Evolutionary conservation across 2,329 filamentous ascomycete species (phyloP), one percentile per base, ranked within the genome.

Genomic region (Apiospora malaysiana): DNA sequence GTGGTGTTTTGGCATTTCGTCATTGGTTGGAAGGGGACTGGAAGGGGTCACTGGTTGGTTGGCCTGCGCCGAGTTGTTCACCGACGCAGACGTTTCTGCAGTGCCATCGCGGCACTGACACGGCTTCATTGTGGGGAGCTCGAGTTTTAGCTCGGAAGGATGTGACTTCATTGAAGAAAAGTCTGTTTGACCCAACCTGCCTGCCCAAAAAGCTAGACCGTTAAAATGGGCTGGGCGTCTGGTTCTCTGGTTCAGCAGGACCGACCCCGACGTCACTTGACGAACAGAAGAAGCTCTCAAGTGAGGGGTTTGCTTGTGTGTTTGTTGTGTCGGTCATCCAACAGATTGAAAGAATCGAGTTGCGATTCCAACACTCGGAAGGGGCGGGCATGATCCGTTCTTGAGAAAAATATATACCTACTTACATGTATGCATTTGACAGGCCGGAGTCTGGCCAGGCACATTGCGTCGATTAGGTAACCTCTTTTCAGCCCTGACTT

Each of bases 101-200:
- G 66, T 46, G 43, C 16, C 66, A 47, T 40, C 18, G 46, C 67
- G 67, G 67, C 67, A 68, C 67, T 68, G 67, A 68, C 67, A 68
- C 67, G 67, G 67, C 67, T 68, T 68, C 67, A 68, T 68, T 68
- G 67, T 68, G 67, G 67, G 67, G 66, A 21, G 67, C 47, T 51
- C n/a, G 18, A 37, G 46, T 68, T 67, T 68, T 68, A 68, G 67
- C 46, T 51, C 37, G 45, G 67, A 32, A 21, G n/a, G 46, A 49
- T 49, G 67, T 68, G 67, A 68, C 67, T 68, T 68, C 67, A 68
- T 68, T 68, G 67, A 56, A 68, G 51, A 68, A 68, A 68, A 51
- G 56, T 63, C 56, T 63, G 56, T 63, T 40, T 63, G 56, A 40
- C 56, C 56, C 56, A 63, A 18, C 56, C 45, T 47, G 21, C 21